Evolutionary conservation across 1,284 basidiomycete genomes (phyloP), one percentile per base, ranked within the genome.

Genomic region (Sporisorium sorghi): DNA sequence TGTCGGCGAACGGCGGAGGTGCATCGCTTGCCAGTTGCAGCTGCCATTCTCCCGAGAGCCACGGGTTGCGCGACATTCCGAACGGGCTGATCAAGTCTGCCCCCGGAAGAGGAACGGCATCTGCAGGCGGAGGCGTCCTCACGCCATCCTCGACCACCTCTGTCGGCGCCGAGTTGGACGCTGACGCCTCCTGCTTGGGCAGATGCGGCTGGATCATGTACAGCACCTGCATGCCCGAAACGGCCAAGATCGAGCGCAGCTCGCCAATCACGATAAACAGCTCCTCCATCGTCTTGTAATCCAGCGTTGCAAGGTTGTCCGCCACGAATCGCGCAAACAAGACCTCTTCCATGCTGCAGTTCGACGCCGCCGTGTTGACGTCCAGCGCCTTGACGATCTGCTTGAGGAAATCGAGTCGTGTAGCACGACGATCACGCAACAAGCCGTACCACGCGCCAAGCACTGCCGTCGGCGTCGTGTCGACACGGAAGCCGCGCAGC

Each of bases 231-330:
- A 91, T 90, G 23, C 94, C 94, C 3, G 90, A 89, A 0, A 92
- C 92, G 0, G 94, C 94, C 39, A 98, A 86, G 11, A 93, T 88
- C 12, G 88, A 87, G 5, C 92, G 94, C 49, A 97, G 88, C 56
- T 89, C 89, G 73, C 91, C 91, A 78, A 97, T 89, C 19, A 98
- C 90, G 0, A 91, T 89, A 61, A 98, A 87, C 4, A 92, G 90
- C 86, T 99, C 97, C 83, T 99, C 97, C 80, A 92, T 90, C 0
- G 92, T 92, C 86, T 94, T 97, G 87, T 95, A 98, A 50, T 97
- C 94, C 62, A 99, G 89, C 1, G 90, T 87, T 0, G 93, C 89
- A 62, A 99, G 90, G 81, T 97, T 97, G 84, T 99, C 97, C 0
- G 93, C 92, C 87, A 98, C 91, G 85, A 93, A 99, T 48, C 93